These are phyloP conservation scores for Barbarea vulgaris DNA, from an alignment of 345 rosid species.

Conservation along the genomic window DNA sequence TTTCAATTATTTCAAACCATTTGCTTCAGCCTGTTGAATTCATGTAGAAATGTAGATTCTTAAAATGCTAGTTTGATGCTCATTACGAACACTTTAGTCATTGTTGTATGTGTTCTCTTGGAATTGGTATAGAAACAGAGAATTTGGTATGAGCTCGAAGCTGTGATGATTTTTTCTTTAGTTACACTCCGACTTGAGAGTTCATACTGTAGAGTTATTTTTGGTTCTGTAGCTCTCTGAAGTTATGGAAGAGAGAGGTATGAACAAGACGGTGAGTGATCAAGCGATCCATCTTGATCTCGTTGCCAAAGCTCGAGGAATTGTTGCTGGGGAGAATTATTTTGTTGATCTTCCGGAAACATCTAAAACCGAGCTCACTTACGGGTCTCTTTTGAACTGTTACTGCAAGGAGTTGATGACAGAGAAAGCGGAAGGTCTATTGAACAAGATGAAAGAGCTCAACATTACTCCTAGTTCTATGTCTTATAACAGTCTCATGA, in stretches of 20 bases:
- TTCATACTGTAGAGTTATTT: constrained; percentile 10
- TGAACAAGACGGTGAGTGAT: constrained; percentile 93
- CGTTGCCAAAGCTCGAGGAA: constrained; percentile 77
- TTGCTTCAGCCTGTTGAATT: too few species aligned
- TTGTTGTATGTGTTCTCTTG: not conserved
- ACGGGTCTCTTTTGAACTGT: constrained; percentile 87
- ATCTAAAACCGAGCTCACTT: constrained; percentile 71
- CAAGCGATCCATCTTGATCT: constrained; percentile 97
- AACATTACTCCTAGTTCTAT: constrained; percentile 65
- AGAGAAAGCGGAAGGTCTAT: constrained; percentile 76
- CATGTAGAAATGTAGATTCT: constrained; percentile 1
- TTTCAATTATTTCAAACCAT: not conserved
- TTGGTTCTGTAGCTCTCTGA: constrained; percentile 69
- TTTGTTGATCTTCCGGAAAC: constrained; percentile 79
- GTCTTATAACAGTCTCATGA: constrained; percentile 91
- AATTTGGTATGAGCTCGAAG: too few species aligned
- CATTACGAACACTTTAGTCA: not conserved
- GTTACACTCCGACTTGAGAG: not conserved
- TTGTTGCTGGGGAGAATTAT: constrained; percentile 76
- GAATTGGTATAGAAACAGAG: not conserved
- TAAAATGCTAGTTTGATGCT: not conserved
- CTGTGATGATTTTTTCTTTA: not conserved
- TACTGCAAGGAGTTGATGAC: constrained; percentile 82
- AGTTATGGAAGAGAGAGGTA: constrained; percentile 69
- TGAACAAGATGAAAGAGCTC: constrained; percentile 93